A percentile compares a stretch with the other conserved stretches of the same genome.
phyloP scores from a whole-genome alignment of 345 rosid species.

The Pistacia atlantica region DNA sequence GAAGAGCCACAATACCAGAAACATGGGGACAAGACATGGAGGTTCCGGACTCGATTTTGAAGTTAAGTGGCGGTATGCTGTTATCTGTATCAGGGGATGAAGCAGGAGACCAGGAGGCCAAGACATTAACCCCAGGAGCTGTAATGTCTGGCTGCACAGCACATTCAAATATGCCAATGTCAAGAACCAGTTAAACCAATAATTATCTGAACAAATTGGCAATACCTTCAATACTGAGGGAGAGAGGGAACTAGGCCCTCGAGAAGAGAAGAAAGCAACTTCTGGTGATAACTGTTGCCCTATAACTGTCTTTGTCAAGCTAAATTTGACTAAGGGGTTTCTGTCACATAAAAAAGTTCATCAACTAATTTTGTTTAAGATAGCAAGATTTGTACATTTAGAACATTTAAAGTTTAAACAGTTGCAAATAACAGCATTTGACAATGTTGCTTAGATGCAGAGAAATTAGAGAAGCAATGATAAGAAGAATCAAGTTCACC shows the following conservation, averaged over 20 bases:
- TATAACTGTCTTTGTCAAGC: constrained; percentile 38
- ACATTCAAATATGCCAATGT: neutral
- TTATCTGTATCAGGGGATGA: constrained; percentile 11
- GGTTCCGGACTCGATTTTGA: constrained; percentile 54
- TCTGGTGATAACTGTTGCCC: constrained; percentile 54
- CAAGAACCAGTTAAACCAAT: neutral
- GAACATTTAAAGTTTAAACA: neutral
- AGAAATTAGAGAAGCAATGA: neutral
- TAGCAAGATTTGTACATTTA: neutral
- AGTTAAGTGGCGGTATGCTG: constrained; percentile 22
- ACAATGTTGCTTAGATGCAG: neutral
- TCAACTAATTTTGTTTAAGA: neutral
- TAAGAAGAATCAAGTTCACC: neutral
- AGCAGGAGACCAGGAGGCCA: constrained; percentile 63
- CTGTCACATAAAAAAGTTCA: constrained; percentile 31
- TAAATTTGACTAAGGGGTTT: constrained; percentile 46
- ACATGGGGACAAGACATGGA: constrained; percentile 69
- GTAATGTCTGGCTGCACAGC: constrained; percentile 58
- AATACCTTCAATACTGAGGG: constrained; percentile 56
- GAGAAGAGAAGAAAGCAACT: constrained; percentile 54
- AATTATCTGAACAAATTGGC: neutral
- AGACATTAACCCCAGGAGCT: constrained; percentile 64
- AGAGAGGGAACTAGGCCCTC: constrained; percentile 63
- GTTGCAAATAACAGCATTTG: neutral
- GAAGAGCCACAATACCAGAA: constrained; percentile 55